Base-by-base conservation (phyloP, 306 rosid species). In the Lablab purpureus region DNA sequence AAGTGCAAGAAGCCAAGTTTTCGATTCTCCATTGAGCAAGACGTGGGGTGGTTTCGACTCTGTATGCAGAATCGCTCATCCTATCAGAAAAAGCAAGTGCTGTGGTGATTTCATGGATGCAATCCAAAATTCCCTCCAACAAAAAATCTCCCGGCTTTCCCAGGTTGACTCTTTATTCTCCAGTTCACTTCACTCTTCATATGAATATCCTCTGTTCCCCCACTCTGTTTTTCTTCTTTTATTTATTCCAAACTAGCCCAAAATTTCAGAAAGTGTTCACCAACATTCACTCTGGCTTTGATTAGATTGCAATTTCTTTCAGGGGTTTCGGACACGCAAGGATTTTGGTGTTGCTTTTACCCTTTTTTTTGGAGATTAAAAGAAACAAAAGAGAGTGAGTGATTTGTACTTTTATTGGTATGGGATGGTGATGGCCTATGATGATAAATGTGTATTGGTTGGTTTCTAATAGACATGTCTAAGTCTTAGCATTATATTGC, bases 1-100 rank as follows among this genome's bases (percentile, higher is more conserved):
- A 96, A 11, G 96, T 87, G 83, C 98, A 96, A 32, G 99, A 93
- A 73, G 97, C 85, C 81, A 91, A 84, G 67, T 93, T 96, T 32
- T 96, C 98, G 88, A 96, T 90, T 85, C 94, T 87, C 99, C 99
- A 96, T 89, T 96, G 99, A 34, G 99, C 99, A 56, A 96, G 96
- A 36, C 99, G 96, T 2, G 97, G 85, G 0, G 99, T 93, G 75
- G 98, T 96, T 63, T 96, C 91, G 52, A 96, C 99, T 65, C 82
- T 87, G 82, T 93, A 96, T 15, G 98, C 96, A 46, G 97, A 91
- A 81, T 96, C 99, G 70, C 84, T 93, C 99, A 96, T 96, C 89
- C 98, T 96, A 76, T 75, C 71, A 28, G 91, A 83, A 59, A 96
- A 91, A 68, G 97, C 88, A 45, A 96, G 88, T 22, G 94, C 96